Evolutionary conservation across 169 alveolate genomes (phyloP), one percentile per base, ranked within the genome.

Genomic region (Cryptosporidium viatorum): DNA sequence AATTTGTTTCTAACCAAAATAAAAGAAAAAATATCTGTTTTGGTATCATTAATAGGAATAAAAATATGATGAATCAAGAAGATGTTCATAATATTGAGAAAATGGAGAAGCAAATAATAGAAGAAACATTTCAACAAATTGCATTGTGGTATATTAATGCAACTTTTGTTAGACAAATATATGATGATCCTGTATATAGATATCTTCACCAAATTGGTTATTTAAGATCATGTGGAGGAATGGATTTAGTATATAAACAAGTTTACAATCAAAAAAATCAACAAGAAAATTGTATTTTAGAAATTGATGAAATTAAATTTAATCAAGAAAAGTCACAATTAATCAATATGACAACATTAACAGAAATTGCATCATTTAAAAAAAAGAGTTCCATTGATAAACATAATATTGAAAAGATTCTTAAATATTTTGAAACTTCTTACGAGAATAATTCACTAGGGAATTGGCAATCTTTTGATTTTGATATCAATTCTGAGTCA

Each of bases 131-230:
- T 16, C 33, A 60, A 10, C 12, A 80, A 9, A 12, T 62, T 45
- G 37, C 89, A 0, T 18, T 80, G 23, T 80, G 65, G 55, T 80
- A 62, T 48, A 65, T 45, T n/a, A 41, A 80, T 80, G 75, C 89
- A 12, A 80, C 80, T 31, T 80, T 80, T 62, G 43, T 43, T 10
- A 59, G 89, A 37, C 80, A 59, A 45, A 31, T 80, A n/a, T 80
- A 80, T 26, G 89, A 80, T 80, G 80, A 80, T 26, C 89, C 89
- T 16, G 68, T 62, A 18, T 41, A 62, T 21, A 50, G 89, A 48
- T 80, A 60, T 65, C 48, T 80, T 23, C 89, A 80, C 23, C 89
- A 80, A 37, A 14, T 80, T 1, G 89, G 89, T 14, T 55, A 41
- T 35, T 18, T 39, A 31, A 62, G 67, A 80, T 80, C 75, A 14